Base-by-base conservation (phyloP, 495 filamentous ascomycete genomes). In the Penicillium coffeae region DNA sequence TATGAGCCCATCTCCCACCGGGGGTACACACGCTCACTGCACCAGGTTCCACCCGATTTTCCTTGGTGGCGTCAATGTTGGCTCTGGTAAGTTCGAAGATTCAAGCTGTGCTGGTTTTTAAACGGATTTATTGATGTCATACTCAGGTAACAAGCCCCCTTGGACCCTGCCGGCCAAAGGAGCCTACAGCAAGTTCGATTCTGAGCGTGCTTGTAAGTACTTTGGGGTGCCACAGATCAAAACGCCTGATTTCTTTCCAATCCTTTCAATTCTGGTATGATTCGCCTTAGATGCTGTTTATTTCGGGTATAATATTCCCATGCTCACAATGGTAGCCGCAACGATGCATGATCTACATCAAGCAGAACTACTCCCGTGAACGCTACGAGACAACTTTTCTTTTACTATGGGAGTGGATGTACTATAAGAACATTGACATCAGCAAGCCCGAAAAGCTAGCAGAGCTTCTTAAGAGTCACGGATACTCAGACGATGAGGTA, bases 101-200 rank as follows among this genome's bases (percentile, higher is more conserved):
- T n/a, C n/a, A n/a, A n/a, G n/a, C n/a, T 20, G 2, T 14, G 21
- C 8, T 8, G 42, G 3, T 13, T 37, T 15, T 6, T 18, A 15
- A 9, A 7, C 3, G 15, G 9, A 21, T 13, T 37, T 8, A 38
- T 19, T 1, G 19, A 12, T 12, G 9, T 15, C 22, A 0, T 1
- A 22, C 7, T 33, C 45, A 80, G 84, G 85, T 33, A 90, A 91
- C 68, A 81, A 81, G 49, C 87, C 87, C 0, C 87, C 87, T 4
- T 88, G 84, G 83, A 77, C 72, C 1, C 64, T 86, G 21, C 80
- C 82, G 4, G 80, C 80, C 37, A 89, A 90, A 71, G 82, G 77
- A 13, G 54, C 45, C 8, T 81, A 88, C 58, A 65, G 67, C 25
- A 39, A 52, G 27, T 78, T 71, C 56, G 87, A 89, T 60, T 56